A percentile compares a stretch with the other conserved stretches of the same genome.
Evolutionary conservation across 78 protist genomes (phyloP).

Genomic region (Dictyostelium intermedium): DNA sequence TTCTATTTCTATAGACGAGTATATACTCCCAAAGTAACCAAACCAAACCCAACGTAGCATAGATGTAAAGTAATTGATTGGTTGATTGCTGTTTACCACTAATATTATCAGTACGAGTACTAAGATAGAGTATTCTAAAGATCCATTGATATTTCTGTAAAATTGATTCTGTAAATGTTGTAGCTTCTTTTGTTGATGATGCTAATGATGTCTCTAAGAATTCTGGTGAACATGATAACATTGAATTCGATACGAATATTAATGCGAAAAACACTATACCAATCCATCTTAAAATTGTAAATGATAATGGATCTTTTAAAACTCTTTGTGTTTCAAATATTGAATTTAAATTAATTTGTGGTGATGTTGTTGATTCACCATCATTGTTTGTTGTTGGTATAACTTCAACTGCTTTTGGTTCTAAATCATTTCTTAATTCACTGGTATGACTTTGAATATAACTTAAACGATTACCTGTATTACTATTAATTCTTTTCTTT

Average conservation of each 20-base stretch:
- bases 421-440: background rate
- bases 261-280: conserved; percentile 15
- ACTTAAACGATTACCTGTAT: conserved; percentile 39
- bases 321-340: background rate
- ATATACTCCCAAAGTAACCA: conserved; percentile 54
- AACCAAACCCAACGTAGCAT: background rate
- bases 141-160: conserved; percentile 15
- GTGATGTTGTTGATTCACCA: background rate
- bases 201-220: background rate
- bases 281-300: background rate
- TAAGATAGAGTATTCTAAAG: background rate
- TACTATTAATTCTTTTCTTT: conserved; percentile 50
- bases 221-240: background rate
- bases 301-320: conserved; percentile 23
- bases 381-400: background rate
- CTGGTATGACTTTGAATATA: conserved; percentile 22
- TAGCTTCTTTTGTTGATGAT: background rate
- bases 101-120: background rate
- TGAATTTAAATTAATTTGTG: background rate
- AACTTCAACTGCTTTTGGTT: background rate
- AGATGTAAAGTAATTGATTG: background rate
- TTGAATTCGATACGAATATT: background rate
- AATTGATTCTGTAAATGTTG: background rate
- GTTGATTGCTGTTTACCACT: background rate
- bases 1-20: background rate